phyloP scores from a whole-genome alignment of 2,329 filamentous ascomycete species.

The Tetracladium maxilliforme region DNA sequence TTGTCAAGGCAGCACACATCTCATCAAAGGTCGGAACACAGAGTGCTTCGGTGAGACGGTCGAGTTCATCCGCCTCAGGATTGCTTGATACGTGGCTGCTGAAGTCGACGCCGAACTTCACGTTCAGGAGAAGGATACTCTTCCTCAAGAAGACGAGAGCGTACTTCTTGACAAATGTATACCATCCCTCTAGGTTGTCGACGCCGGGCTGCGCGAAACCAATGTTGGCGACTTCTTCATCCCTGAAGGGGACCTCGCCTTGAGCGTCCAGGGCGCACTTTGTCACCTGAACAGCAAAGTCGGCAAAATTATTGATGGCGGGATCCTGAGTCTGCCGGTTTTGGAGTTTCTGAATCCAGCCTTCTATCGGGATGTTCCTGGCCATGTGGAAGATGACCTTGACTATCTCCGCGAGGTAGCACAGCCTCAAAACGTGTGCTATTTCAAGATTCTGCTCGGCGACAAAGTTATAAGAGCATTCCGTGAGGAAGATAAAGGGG shows the following conservation, averaged over 20 bases:
- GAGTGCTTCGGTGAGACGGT: slow-evolving; percentile 64
- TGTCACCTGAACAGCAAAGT: slow-evolving; percentile 34
- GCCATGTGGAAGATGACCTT: slow-evolving; percentile 54
- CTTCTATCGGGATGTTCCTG: slow-evolving; percentile 1
- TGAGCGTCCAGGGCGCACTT: slow-evolving; percentile 26
- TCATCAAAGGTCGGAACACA: slow-evolving; percentile 66
- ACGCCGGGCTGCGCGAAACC: slow-evolving; percentile 41
- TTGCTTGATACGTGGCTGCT: slow-evolving; percentile 50
- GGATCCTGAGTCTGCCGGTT: slow-evolving; percentile 23
- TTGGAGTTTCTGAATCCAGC: background rate
- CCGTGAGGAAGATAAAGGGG: slow-evolving; percentile 67
- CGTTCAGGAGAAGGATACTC: slow-evolving; percentile 66
- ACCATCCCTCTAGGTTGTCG: slow-evolving; percentile 36
- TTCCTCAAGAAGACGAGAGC: slow-evolving; percentile 86
- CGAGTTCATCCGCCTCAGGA: slow-evolving; percentile 60
- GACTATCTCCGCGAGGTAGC: slow-evolving; percentile 81
- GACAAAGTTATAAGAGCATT: slow-evolving; percentile 58
- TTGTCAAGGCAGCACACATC: slow-evolving; percentile 37
- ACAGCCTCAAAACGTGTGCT: slow-evolving; percentile 66
- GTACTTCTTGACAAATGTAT: slow-evolving; percentile 60
- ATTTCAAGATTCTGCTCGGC: slow-evolving; percentile 58
- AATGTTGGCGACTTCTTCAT: slow-evolving; percentile 19
- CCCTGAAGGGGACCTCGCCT: slow-evolving; percentile 9
- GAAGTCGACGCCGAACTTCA: slow-evolving; percentile 81
- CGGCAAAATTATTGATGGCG: slow-evolving; percentile 39